A percentile compares a stretch with the other conserved stretches of the same genome.
Evolutionary conservation across 179 eudicot genomes (phyloP).

Genomic region (Amaranthus tricolor): DNA sequence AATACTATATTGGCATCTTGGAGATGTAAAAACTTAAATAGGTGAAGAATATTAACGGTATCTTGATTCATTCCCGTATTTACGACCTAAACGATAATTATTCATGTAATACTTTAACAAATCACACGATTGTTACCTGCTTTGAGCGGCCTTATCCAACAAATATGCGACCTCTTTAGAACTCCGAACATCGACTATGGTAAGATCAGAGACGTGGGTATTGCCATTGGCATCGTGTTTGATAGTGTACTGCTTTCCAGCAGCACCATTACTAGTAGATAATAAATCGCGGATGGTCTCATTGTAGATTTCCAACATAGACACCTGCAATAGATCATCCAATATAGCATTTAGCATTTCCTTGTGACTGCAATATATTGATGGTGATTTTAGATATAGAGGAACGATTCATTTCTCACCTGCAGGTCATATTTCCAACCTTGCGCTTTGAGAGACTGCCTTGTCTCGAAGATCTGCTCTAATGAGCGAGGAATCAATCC

Average conservation of each 20-base stretch:
- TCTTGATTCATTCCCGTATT: too few relatives aligned
- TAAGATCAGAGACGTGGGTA: slow-evolving; percentile 85
- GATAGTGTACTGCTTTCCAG: slow-evolving; percentile 76
- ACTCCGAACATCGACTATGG: slow-evolving; percentile 78
- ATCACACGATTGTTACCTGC: slow-evolving; percentile 58
- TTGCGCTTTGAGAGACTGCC: slow-evolving; percentile 68
- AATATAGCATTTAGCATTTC: not conserved
- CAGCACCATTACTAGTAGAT: slow-evolving; percentile 43
- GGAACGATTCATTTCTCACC: slow-evolving; percentile 39
- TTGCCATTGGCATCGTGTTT: slow-evolving; percentile 89
- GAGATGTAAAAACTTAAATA: too few relatives aligned
- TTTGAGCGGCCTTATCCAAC: slow-evolving; percentile 82
- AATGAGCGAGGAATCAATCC: slow-evolving; percentile 92
- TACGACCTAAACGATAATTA: too few relatives aligned
- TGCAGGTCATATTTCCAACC: slow-evolving; percentile 98
- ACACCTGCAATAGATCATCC: slow-evolving; percentile 46
- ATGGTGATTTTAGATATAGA: slow-evolving; percentile 2
- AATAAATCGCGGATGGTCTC: slow-evolving; percentile 90
- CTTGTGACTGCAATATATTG: not conserved
- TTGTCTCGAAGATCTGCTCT: slow-evolving; percentile 83
- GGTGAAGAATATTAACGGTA: too few relatives aligned
- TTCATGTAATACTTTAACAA: not conserved
- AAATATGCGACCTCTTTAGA: slow-evolving; percentile 80
- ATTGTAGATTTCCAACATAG: slow-evolving; percentile 94
- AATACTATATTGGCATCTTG: too few relatives aligned